Conservation (phyloP, 495 filamentous ascomycete species). For the Aspergillus affinis region DNA sequence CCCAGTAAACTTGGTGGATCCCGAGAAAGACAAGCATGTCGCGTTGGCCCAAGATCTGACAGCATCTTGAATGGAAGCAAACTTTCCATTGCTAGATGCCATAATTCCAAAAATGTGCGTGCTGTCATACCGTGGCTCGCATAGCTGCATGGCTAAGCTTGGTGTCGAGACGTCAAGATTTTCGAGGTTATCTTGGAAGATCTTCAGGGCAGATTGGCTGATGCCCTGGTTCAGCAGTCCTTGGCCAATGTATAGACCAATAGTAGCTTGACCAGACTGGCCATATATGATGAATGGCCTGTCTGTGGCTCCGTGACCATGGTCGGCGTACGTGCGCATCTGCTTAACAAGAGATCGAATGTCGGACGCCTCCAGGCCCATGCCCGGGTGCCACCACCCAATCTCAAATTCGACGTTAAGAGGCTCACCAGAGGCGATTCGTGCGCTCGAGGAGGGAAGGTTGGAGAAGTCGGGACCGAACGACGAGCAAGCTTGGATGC, state of each 20-base stretch:
- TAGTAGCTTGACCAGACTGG: constrained; percentile 18
- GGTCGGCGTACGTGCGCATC: constrained; percentile 23
- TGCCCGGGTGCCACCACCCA: constrained; percentile 23
- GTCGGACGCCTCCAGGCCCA: constrained; percentile 12
- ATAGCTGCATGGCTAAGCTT: constrained; percentile 39
- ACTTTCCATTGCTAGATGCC: constrained; percentile 29
- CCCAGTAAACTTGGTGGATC: constrained; percentile 18
- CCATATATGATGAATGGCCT: constrained; percentile 19
- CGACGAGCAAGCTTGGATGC: constrained; percentile 33
- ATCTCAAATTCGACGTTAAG: constrained; percentile 23
- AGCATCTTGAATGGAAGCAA: constrained; percentile 31
- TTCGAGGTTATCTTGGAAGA: constrained; percentile 17
- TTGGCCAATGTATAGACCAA: constrained; percentile 29
- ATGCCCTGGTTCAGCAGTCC: constrained; percentile 28
- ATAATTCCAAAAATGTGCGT: constrained; percentile 35
- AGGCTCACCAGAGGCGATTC: constrained; percentile 4
- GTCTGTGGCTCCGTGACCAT: constrained; percentile 17
- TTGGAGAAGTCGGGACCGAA: constrained; percentile 28
- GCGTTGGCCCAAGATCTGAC: constrained; percentile 35
- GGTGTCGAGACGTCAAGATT: constrained; percentile 14
- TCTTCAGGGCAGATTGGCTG: constrained; percentile 20
- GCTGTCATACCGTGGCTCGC: constrained; percentile 22
- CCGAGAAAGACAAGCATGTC: constrained; percentile 27
- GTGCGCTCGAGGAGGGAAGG: constrained; percentile 6
- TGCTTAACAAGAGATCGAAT: constrained; percentile 23